Evolutionary conservation across 1,284 basidiomycete species (phyloP), one percentile per base, ranked within the genome.

Genomic region (Trichosporon sp.): DNA sequence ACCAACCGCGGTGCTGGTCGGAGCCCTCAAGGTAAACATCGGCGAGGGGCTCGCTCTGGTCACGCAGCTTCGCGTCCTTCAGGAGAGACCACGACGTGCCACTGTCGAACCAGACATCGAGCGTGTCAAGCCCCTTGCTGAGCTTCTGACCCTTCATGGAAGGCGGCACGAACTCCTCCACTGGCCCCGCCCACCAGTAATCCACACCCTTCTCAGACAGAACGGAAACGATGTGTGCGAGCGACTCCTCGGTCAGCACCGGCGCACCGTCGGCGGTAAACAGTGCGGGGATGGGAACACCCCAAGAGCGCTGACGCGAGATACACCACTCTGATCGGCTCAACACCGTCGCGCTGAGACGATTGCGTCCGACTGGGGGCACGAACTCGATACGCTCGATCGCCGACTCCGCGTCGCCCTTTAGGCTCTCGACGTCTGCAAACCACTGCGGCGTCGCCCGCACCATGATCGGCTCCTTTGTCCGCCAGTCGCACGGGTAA

Each of bases 101-200:
- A 76, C 93, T 96, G 84, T 99, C 97, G 76, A 99, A 99, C 97
- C 97, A 99, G 3, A 99, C 97, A 80, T 99, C 97, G 87, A 99
- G 92, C 0, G 96, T 99, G 80, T 99, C 97, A 1, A 87, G 89
- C 8, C 95, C 91, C 80, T 93, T 94, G 60, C 84, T 81, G 87
- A 90, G 92, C 27, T 64, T 82, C 13, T 84, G 79, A 34, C 86
- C 74, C 38, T 84, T 78, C 18, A 86, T 85, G 21, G 85, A 83
- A 0, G 88, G 87, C 11, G 91, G 88, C 7, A 95, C 82, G 78
- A 99, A 98, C 32, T 94, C 92, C 44, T 89, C 88, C 11, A 92
- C 87, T 1, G 90, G 89, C 1, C 92, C 94, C 23, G 89, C 86
- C 95, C 95, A 99, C 97, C 97, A 99, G 78, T 95, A 86, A 21